phyloP scores from a whole-genome alignment of 768 basidiomycete genomes.

The Lentinus brumalis region DNA sequence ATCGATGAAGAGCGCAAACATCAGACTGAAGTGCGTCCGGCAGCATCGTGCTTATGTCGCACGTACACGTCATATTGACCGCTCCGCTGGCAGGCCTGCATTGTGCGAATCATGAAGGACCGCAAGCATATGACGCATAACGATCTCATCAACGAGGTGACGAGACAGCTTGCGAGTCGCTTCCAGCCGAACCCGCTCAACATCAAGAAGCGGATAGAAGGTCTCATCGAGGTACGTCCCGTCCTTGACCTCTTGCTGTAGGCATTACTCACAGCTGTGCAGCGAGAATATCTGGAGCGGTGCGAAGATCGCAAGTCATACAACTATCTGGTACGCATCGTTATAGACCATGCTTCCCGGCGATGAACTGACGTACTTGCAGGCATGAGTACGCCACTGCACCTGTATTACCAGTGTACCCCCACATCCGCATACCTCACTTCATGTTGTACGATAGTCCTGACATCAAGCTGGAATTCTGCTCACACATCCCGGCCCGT shows the following conservation, averaged over 20 bases:
- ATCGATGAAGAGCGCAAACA: constrained; percentile 91
- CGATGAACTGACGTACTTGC: not conserved
- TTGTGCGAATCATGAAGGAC: constrained; percentile 98
- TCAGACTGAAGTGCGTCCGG: constrained; percentile 76
- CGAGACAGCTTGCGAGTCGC: constrained; percentile 77
- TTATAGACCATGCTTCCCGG: not conserved
- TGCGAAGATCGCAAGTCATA: constrained; percentile 88
- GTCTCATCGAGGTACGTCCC: constrained; percentile 80
- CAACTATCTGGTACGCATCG: constrained; percentile 61
- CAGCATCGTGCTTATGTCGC: not conserved
- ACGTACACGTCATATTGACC: not conserved
- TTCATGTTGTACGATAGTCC: not conserved
- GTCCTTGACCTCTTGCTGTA: not conserved
- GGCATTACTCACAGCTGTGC: not conserved
- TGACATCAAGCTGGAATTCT: too few relatives aligned
- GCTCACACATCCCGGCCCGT: not conserved
- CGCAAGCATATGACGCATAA: constrained; percentile 87
- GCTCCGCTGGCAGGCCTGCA: constrained; percentile 72
- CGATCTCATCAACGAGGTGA: constrained; percentile 89
- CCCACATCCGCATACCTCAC: not conserved
- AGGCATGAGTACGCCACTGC: not conserved
- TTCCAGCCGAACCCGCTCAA: constrained; percentile 84
- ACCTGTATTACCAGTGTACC: too few relatives aligned
- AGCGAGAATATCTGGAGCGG: constrained; percentile 95
- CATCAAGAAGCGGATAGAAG: constrained; percentile 94